Percentiles rank a stretch among this genome's conserved stretches.
phyloP scores from a whole-genome alignment of 2,329 filamentous ascomycete genomes.

The Calonectria hongkongensis region DNA sequence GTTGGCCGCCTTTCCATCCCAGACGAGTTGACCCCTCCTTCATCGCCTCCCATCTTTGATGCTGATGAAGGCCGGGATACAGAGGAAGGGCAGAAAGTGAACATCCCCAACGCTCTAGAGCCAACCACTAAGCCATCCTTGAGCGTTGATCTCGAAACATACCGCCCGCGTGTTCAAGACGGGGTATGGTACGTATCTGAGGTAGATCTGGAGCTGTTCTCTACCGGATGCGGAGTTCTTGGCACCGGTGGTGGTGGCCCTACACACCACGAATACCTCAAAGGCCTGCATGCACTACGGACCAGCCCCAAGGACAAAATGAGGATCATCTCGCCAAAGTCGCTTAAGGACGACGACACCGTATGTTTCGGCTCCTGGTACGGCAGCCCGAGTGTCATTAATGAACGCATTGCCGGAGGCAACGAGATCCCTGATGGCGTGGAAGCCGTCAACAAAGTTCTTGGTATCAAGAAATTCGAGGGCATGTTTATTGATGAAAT shows the following conservation, averaged over 20 bases:
- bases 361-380: conserved; percentile 68
- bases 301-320: conserved; percentile 59
- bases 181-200: conserved; percentile 62
- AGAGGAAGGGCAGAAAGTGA: conserved; percentile 53
- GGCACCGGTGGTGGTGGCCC: conserved; percentile 62
- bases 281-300: conserved; percentile 62
- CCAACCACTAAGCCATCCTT: conserved; percentile 58
- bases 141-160: conserved; percentile 55
- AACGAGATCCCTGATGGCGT: conserved; percentile 62
- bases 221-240: conserved; percentile 60
- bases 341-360: conserved; percentile 61
- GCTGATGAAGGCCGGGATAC: conserved; percentile 43
- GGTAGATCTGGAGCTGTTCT: conserved; percentile 60
- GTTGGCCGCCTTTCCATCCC: conserved; percentile 59
- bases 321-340: conserved; percentile 62
- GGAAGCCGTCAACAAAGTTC: conserved; percentile 59
- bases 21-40: conserved; percentile 49
- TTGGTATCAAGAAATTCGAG: conserved; percentile 57
- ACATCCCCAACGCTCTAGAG: conserved; percentile 55
- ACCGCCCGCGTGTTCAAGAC: conserved; percentile 56
- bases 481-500: conserved; percentile 62
- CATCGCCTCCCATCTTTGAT: conserved; percentile 43
- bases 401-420: conserved; percentile 61
- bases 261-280: conserved; percentile 66
- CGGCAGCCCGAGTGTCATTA: conserved; percentile 64